Conservation (phyloP, 2,329 filamentous ascomycete species). For the Emergomyces orientalis region DNA sequence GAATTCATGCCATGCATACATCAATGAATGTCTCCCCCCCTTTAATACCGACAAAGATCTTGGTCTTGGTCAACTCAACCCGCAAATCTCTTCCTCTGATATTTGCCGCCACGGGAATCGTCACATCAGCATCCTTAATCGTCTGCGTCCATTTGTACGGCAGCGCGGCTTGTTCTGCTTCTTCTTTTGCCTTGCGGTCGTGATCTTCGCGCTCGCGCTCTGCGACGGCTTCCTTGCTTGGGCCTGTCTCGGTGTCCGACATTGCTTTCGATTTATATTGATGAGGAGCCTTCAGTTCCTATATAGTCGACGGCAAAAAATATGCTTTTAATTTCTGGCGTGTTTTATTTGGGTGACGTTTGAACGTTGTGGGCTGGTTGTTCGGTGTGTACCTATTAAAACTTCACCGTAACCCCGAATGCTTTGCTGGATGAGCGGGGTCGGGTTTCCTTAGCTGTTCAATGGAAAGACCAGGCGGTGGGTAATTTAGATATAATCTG, state of each 20-base stretch:
- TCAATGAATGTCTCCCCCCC: slow-evolving; percentile 77
- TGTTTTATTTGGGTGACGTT: not conserved
- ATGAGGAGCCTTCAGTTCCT: not conserved
- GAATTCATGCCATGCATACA: slow-evolving; percentile 40
- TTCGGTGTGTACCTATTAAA: not conserved
- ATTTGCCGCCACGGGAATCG: slow-evolving; percentile 67
- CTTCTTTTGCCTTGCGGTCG: slow-evolving; percentile 60
- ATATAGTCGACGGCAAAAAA: not conserved
- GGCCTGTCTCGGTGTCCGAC: slow-evolving; percentile 27
- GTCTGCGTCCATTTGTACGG: slow-evolving; percentile 98
- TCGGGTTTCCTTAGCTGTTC: not conserved
- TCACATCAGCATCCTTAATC: slow-evolving; percentile 78
- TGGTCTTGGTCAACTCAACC: slow-evolving; percentile 70
- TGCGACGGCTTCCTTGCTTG: slow-evolving; percentile 19
- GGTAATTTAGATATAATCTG: not conserved
- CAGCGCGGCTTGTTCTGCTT: slow-evolving; percentile 76
- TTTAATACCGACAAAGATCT: slow-evolving; percentile 72
- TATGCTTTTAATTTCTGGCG: not conserved
- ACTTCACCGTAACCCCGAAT: not conserved
- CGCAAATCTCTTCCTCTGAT: slow-evolving; percentile 76
- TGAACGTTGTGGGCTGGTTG: not conserved
- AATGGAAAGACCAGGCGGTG: not conserved
- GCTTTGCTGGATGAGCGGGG: not conserved
- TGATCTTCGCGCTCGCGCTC: slow-evolving; percentile 48
- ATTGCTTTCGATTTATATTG: slow-evolving; percentile 15